Percentiles rank a stretch among this genome's conserved stretches.
Conservation (phyloP, 257 asterid species). For the Verbena officinalis region DNA sequence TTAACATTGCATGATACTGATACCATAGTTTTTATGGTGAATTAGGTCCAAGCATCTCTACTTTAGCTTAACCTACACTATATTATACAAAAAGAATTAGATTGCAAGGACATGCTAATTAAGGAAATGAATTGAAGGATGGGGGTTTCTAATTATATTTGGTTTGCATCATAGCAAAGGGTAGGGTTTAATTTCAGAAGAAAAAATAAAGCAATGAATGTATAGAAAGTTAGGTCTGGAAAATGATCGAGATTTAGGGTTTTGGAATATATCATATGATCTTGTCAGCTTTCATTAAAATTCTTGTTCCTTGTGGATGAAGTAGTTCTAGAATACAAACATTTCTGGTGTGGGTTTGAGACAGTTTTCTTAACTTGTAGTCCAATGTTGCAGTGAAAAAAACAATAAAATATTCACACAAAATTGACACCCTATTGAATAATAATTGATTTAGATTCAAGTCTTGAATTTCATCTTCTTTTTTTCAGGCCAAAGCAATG, state of each 20-base stretch:
- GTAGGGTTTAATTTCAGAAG: conserved; percentile 41
- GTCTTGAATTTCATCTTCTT: conserved; percentile 38
- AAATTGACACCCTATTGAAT: conserved; percentile 31
- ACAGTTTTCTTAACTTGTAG: conserved; percentile 69
- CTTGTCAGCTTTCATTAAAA: not conserved
- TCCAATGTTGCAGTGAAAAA: conserved; percentile 47
- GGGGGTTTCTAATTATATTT: conserved; percentile 29
- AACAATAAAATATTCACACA: conserved; percentile 26
- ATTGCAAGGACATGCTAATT: conserved; percentile 8
- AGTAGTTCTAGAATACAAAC: conserved; percentile 40
- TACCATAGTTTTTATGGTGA: too few species aligned
- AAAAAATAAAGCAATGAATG: conserved; percentile 31
- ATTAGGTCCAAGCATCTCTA: too few species aligned
- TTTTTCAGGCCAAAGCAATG: conserved; percentile 37
- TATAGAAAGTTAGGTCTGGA: conserved; percentile 45
- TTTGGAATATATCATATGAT: conserved; percentile 16
- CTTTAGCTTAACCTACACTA: too few species aligned
- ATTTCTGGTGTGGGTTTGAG: conserved; percentile 41
- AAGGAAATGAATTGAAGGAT: conserved; percentile 36
- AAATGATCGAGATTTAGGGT: conserved; percentile 43
- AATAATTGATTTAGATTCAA: conserved; percentile 30
- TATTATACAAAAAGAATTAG: conserved; percentile 32
- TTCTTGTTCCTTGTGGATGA: conserved; percentile 46
- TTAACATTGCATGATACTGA: too few species aligned
- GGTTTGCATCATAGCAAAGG: conserved; percentile 47